These are phyloP conservation scores for Acacia confusa DNA, from an alignment of 306 rosid species.

Conservation along the genomic window DNA sequence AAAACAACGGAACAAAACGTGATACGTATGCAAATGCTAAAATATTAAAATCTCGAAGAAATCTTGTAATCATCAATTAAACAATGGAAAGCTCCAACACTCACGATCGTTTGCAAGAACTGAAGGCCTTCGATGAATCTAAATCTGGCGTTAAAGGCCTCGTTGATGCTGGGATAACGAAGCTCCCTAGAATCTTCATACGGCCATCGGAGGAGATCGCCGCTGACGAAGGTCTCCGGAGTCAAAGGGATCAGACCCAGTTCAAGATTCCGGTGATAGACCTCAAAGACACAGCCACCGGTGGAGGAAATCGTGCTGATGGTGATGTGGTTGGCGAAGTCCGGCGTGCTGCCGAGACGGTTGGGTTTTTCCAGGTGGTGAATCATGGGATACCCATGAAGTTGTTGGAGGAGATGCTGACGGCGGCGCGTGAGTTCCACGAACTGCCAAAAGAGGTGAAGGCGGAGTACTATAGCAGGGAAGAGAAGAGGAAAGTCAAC, in stretches of 20 bases:
- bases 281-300: conserved; percentile 1
- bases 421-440: conserved; percentile 47
- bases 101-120: conserved; percentile 23
- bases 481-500: conserved; percentile 39
- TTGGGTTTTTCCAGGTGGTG: conserved; percentile 55
- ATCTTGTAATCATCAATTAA: too few species aligned
- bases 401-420: conserved; percentile 35
- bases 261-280: conserved; percentile 41
- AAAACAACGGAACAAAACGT: not conserved
- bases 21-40: not conserved
- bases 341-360: conserved; percentile 34
- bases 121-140: conserved; percentile 47
- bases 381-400: conserved; percentile 42
- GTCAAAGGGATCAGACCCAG: not conserved
- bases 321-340: conserved; percentile 17
- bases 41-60: not conserved
- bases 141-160: conserved; percentile 49
- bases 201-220: conserved; percentile 25
- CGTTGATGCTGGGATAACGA: conserved; percentile 36
- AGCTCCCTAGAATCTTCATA: conserved; percentile 38
- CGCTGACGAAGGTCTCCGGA: not conserved
- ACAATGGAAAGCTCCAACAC: conserved; percentile 8
- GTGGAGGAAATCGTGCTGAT: not conserved
- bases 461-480: conserved; percentile 39
- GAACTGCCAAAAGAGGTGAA: conserved; percentile 44